Evolutionary conservation across 2,329 filamentous ascomycete species (phyloP), one percentile per base, ranked within the genome.

Genomic region (Chaetoscypha palmicola): DNA sequence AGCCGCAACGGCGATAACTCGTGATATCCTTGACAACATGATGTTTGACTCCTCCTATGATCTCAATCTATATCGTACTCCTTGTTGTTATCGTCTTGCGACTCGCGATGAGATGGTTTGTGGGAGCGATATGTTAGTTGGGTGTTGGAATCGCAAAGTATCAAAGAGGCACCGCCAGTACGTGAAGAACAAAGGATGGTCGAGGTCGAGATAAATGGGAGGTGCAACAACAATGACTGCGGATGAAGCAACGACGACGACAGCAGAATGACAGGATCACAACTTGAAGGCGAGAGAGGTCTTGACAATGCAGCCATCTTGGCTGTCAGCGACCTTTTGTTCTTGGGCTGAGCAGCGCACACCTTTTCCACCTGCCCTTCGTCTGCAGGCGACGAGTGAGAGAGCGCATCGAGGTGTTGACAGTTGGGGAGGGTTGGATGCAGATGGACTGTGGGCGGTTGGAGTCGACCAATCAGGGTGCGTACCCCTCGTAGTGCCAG

Each of bases 1-100:
- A 38, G 50, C 44, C n/a, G 47, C 48, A 8, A 36, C 44, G 14
- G 28, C 17, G 11, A 47, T 26, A 16, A 40, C 28, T 35, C 32
- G 43, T 34, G 17, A 31, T 41, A 41, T 41, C 33, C 36, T 33
- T 4, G 46, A 43, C 19, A 51, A 41, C 46, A 51, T 48, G 14
- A 9, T 36, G 40, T 19, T 41, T 19, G n/a, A 19, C 8, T 28
- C n/a, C 14, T 11, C 21, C 17, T 20, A 42, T 20, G 9, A 11
- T 38, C 14, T 14, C 12, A 3, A 23, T 34, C 5, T n/a, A 19
- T 24, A 11, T 34, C 19, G 21, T 9, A 12, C 19, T 26, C 26
- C 11, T 9, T 5, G 5, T 20, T n/a, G n/a, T n/a, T n/a, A 14
- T 19, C 14, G 19, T 20, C 5, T 19, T 32, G 3, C 17, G 14